Evolutionary conservation across 148 eudicot genomes (phyloP), one percentile per base, ranked within the genome.

Genomic region (Cornus suecica): DNA sequence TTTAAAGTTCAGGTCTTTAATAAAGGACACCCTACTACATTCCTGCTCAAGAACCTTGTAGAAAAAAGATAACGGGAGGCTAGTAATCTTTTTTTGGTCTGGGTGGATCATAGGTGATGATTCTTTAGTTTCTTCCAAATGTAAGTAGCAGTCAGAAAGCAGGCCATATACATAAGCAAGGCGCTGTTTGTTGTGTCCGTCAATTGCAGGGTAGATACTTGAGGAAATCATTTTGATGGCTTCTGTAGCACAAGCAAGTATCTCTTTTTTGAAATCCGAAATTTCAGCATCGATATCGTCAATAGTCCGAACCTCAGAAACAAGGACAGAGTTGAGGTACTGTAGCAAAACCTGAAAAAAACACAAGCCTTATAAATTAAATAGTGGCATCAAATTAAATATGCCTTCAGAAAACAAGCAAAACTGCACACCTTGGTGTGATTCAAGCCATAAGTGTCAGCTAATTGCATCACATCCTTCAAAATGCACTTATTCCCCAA

Each of bases 1-100:
- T 82, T 96, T 96, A 85, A 96, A 96, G 86, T 96, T 86, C 76
- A 96, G 89, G 78, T 70, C 88, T 65, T 80, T 69, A 28, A 96
- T 93, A 82, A 82, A 87, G 34, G 98, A 88, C 68, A 93, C 86
- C 81, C 83, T 87, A 63, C 27, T 73, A 77, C 98, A 93, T 86
- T 93, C 94, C 81, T 90, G 84, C 78, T 81, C 91, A 77, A 89
- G 77, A 80, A 88, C 75, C 89, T 84, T 81, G 84, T 84, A 91
- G 74, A 91, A 88, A 52, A 68, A 79, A 69, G 90, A 84, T 31
- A 84, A 70, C 56, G 52, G 75, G 52, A 75, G 37, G 65, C 60
- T 66, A 71, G 72, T 82, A 51, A 78, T 68, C 77, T 75, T 79
- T 48, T 74, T 63, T 70, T 75, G 66, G 65, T 77, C 67, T 63